A percentile compares a stretch with the other conserved stretches of the same genome.
These are phyloP conservation scores for Cryptococcus sp. DNA, from an alignment of 1,284 basidiomycete genomes.

Conservation along the genomic window DNA sequence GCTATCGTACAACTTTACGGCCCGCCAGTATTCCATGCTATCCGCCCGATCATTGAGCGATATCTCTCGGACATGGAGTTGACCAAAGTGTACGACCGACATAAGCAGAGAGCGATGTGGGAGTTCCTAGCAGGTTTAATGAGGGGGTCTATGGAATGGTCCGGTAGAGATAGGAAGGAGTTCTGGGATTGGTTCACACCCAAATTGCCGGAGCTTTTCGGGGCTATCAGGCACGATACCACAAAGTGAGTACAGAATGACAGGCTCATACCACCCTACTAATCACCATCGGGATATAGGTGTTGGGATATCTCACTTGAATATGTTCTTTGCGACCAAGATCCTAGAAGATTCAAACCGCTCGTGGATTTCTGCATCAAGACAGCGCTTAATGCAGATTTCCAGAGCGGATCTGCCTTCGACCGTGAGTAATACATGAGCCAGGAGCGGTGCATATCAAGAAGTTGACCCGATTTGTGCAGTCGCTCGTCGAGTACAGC, in stretches of 20 bases:
- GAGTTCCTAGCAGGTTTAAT: conserved; percentile 79
- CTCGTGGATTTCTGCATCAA: conserved; percentile 75
- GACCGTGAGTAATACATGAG: conserved; percentile 62
- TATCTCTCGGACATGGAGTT: conserved; percentile 45
- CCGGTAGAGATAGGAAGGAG: conserved; percentile 59
- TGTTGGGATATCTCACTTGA: conserved; percentile 55
- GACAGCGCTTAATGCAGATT: conserved; percentile 69
- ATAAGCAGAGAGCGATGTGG: conserved; percentile 86
- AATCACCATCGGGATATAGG: conserved; percentile 14
- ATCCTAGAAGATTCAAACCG: conserved; percentile 78
- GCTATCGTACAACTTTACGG: conserved; percentile 56
- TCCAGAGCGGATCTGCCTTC: conserved; percentile 74
- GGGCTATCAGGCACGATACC: conserved; percentile 81
- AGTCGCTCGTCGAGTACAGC: conserved; percentile 43
- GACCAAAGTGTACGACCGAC: conserved; percentile 65
- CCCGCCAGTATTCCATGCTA: conserved; percentile 32
- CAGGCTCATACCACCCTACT: conserved; percentile 18
- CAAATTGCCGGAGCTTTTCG: conserved; percentile 70
- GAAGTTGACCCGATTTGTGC: background rate
- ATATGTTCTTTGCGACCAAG: conserved; percentile 70
- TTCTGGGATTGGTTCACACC: conserved; percentile 80
- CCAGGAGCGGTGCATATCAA: background rate
- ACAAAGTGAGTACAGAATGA: conserved; percentile 59
- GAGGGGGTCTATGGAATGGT: conserved; percentile 89
- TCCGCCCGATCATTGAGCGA: conserved; percentile 42